These are phyloP conservation scores for Xylariomycetidae sp. DNA, from an alignment of 2,329 filamentous ascomycete species.

Conservation along the genomic window DNA sequence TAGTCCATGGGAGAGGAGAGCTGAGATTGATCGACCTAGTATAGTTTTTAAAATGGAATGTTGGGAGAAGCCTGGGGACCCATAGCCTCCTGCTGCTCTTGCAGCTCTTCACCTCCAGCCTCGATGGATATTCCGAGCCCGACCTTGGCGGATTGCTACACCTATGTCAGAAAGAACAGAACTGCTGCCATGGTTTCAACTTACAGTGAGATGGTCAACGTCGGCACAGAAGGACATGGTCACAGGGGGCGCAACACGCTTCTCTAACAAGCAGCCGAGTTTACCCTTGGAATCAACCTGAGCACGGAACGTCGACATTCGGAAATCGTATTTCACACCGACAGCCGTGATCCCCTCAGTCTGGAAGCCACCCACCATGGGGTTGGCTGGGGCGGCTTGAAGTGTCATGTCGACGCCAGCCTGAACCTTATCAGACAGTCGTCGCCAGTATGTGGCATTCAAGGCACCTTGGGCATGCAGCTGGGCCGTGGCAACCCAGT, in stretches of 20 bases:
- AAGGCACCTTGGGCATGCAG: slow-evolving; percentile 83
- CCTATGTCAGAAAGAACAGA: slow-evolving; percentile 8
- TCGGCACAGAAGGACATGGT: slow-evolving; percentile 94
- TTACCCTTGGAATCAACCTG: slow-evolving; percentile 95
- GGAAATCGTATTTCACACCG: slow-evolving; percentile 97
- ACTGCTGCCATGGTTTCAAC: slow-evolving; percentile 31
- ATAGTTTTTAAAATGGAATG: slow-evolving; percentile 70
- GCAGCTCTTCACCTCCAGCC: slow-evolving; percentile 76
- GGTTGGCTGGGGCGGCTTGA: slow-evolving; percentile 65
- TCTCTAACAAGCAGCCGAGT: slow-evolving; percentile 88
- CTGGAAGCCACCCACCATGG: slow-evolving; percentile 70
- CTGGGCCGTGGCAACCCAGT: slow-evolving; percentile 92
- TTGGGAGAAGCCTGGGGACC: slow-evolving; percentile 50
- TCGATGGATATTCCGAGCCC: slow-evolving; percentile 92
- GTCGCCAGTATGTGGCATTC: slow-evolving; percentile 90
- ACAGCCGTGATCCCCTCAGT: slow-evolving; percentile 89
- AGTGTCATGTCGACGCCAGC: slow-evolving; percentile 93
- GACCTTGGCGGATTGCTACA: slow-evolving; percentile 88
- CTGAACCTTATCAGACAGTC: slow-evolving; percentile 89
- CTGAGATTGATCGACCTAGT: too few relatives aligned
- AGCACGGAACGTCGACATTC: slow-evolving; percentile 89
- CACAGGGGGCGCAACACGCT: slow-evolving; percentile 88
- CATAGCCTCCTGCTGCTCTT: slow-evolving; percentile 71
- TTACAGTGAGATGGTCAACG: slow-evolving; percentile 91
- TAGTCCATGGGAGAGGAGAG: slow-evolving; percentile 16